phyloP scores from a whole-genome alignment of 208 protist genomes.

The Trypanosoma conorhini region DNA sequence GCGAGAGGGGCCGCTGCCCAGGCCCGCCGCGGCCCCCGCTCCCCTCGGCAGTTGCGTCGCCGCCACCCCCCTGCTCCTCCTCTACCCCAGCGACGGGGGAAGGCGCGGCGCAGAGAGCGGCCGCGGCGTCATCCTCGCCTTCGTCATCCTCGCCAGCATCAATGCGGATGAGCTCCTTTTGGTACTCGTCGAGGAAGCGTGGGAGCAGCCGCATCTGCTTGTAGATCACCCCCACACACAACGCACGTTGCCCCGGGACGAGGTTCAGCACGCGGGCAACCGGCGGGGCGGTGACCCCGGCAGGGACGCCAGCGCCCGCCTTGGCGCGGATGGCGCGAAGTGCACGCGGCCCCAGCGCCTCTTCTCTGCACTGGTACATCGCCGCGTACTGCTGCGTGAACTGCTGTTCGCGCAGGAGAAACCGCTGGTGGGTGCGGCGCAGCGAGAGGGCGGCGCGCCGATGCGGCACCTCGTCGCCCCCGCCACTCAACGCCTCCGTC shows the following conservation, averaged over 20 bases:
- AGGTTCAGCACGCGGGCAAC: conserved; percentile 69
- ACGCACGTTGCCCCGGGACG: conserved; percentile 40
- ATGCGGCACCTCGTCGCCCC: not conserved
- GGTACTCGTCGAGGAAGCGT: conserved; percentile 87
- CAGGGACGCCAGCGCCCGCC: not conserved
- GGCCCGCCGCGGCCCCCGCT: conserved; percentile 26
- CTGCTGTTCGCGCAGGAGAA: conserved; percentile 69
- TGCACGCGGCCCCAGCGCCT: conserved; percentile 43
- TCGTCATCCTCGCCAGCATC: conserved; percentile 79
- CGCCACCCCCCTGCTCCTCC: conserved; percentile 17
- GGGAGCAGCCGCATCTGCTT: conserved; percentile 91
- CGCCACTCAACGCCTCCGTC: not conserved
- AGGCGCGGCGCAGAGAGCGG: conserved; percentile 29
- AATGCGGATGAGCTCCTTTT: conserved; percentile 82
- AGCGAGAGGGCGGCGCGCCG: conserved; percentile 58
- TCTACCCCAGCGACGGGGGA: conserved; percentile 24
- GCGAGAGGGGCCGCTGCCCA: conserved; percentile 38
- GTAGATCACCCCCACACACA: conserved; percentile 85
- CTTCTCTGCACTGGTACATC: conserved; percentile 80
- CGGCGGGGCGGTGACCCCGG: not conserved
- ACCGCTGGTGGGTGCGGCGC: conserved; percentile 74
- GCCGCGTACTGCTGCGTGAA: conserved; percentile 86
- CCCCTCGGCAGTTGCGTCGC: conserved; percentile 16
- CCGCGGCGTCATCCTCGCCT: conserved; percentile 10
- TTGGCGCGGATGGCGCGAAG: conserved; percentile 40